phyloP scores from a whole-genome alignment of 73 alveolate species.

The Tetrahymena thermophila region DNA sequence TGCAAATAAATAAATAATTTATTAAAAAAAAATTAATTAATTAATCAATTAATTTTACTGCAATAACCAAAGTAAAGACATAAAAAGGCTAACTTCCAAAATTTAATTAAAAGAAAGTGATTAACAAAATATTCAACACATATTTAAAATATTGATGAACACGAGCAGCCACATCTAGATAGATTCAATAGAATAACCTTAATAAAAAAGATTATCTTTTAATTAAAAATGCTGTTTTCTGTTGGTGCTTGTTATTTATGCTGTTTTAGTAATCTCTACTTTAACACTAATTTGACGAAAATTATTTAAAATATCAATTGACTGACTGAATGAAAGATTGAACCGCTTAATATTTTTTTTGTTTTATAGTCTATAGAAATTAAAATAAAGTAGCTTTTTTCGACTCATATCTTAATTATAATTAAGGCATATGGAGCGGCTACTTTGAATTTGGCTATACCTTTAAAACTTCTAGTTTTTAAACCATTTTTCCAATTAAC shows the following conservation, averaged over 20 bases:
- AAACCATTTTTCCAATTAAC: not conserved
- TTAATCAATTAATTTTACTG: not conserved
- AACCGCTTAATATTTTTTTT: no score
- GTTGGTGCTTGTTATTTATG: not conserved
- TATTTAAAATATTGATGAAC: not conserved
- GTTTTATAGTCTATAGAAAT: not conserved
- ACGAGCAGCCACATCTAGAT: not conserved
- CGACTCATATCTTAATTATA: not conserved
- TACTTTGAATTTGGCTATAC: no score
- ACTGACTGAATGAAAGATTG: no score
- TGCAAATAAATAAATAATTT: no score
- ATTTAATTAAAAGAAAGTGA: not conserved
- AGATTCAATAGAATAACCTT: not conserved
- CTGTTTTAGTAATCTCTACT: not conserved
- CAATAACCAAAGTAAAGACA: no score
- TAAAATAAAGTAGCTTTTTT: not conserved
- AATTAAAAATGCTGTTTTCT: not conserved
- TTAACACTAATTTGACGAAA: not conserved
- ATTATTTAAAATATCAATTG: not conserved
- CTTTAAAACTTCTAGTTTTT: not conserved
- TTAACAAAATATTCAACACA: not conserved
- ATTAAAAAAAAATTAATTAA: no score
- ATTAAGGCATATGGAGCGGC: not conserved
- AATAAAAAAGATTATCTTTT: not conserved
- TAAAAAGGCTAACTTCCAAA: not conserved